Conservation (phyloP, 768 basidiomycete species). For the Trametopsis cervina region DNA sequence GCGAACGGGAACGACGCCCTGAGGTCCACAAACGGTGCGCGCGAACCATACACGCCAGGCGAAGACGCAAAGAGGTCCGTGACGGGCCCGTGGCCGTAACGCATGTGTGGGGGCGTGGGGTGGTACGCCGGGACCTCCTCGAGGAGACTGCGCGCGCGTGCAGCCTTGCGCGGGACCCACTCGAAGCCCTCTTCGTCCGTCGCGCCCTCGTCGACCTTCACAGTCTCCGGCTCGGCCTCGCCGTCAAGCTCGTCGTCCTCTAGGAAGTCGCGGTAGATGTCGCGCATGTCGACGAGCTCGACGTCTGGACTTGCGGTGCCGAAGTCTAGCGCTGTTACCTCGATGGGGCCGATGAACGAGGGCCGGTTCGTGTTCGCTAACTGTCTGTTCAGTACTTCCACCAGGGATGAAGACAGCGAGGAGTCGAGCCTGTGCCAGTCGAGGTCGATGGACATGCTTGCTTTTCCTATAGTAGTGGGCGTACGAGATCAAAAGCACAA, state of each 20-base stretch:
- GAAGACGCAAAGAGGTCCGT: slow-evolving; percentile 54
- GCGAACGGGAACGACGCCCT: slow-evolving; percentile 21
- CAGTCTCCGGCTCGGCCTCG: slow-evolving; percentile 19
- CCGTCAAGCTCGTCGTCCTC: slow-evolving; percentile 61
- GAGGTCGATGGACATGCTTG: slow-evolving; percentile 85
- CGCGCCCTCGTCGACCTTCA: slow-evolving; percentile 15
- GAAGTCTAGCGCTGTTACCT: slow-evolving; percentile 82
- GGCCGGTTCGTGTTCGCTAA: slow-evolving; percentile 69
- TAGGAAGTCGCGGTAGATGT: slow-evolving; percentile 92
- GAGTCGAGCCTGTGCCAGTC: slow-evolving; percentile 85
- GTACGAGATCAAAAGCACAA: not conserved
- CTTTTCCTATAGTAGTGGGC: not conserved
- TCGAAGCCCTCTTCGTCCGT: slow-evolving; percentile 73
- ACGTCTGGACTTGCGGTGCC: slow-evolving; percentile 78
- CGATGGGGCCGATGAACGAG: slow-evolving; percentile 90
- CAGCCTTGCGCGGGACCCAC: slow-evolving; percentile 68
- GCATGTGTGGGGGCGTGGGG: slow-evolving; percentile 66
- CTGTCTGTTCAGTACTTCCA: slow-evolving; percentile 73
- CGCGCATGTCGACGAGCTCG: slow-evolving; percentile 85
- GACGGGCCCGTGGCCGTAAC: slow-evolving; percentile 51
- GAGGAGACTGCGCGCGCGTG: slow-evolving; percentile 41
- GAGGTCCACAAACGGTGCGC: slow-evolving; percentile 34
- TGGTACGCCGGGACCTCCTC: slow-evolving; percentile 53
- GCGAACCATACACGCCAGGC: slow-evolving; percentile 37
- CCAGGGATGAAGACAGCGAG: slow-evolving; percentile 59